These are phyloP conservation scores for Colletotrichum sp. DNA, from an alignment of 2,329 filamentous ascomycete species.

Conservation along the genomic window DNA sequence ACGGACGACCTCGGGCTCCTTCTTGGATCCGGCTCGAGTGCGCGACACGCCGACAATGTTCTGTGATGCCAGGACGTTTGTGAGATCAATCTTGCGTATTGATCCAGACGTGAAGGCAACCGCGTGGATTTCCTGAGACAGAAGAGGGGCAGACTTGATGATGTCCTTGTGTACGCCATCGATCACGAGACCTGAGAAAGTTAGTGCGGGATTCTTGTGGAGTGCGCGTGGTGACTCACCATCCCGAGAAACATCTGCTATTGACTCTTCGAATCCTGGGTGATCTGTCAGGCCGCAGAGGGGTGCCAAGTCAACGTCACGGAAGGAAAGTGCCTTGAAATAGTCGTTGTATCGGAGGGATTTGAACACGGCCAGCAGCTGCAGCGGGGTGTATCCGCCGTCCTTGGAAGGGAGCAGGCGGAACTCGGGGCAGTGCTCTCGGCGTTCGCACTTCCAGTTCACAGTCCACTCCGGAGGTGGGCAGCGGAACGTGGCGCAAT, in stretches of 20 bases:
- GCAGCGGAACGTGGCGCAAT: constrained; percentile 57
- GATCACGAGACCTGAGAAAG: constrained; percentile 12
- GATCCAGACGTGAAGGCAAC: constrained; percentile 61
- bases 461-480: constrained; percentile 57
- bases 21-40: constrained; percentile 8
- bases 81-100: constrained; percentile 59
- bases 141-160: constrained; percentile 45
- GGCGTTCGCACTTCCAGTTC: constrained; percentile 49
- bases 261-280: constrained; percentile 46
- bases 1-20: constrained; percentile 45
- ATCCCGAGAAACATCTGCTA: constrained; percentile 58
- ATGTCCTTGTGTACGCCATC: constrained; percentile 26
- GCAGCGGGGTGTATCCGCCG: constrained; percentile 50
- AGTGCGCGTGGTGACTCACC: constrained; percentile 39
- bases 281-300: constrained; percentile 48
- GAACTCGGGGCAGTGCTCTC: constrained; percentile 56
- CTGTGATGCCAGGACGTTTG: constrained; percentile 39
- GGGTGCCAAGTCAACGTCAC: constrained; percentile 53
- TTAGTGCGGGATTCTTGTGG: neutral
- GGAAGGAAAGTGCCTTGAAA: constrained; percentile 63
- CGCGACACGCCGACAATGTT: constrained; percentile 9
- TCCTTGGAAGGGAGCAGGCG: constrained; percentile 51
- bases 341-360: constrained; percentile 64
- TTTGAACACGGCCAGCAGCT: constrained; percentile 62
- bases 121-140: constrained; percentile 63